Evolutionary conservation across 306 rosid genomes (phyloP).

Genomic region (Vachellia pachyceras): DNA sequence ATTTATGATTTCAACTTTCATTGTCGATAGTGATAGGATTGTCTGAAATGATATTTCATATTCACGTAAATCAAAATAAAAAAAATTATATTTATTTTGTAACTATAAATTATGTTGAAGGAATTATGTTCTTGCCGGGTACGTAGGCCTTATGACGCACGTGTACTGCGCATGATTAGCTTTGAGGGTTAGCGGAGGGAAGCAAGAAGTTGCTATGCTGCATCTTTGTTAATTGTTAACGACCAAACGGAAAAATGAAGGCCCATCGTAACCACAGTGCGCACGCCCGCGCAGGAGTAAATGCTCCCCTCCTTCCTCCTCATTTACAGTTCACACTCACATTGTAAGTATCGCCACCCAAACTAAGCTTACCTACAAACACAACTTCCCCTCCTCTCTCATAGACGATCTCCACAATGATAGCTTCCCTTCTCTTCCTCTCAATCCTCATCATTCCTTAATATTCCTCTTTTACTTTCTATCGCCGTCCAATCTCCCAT

Average conservation of each 20-base stretch:
- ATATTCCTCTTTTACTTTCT: conserved; percentile 17
- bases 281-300: not conserved
- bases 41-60: no score
- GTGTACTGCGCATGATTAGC: not conserved
- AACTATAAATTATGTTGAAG: no score
- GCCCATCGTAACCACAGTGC: not conserved
- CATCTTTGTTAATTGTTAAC: not conserved
- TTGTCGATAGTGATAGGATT: no score
- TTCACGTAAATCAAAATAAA: no score
- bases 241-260: not conserved
- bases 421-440: conserved; percentile 8
- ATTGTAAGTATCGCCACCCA: conserved; percentile 55
- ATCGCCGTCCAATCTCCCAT: not conserved
- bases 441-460: conserved; percentile 36
- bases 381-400: conserved; percentile 5
- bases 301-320: not conserved
- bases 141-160: not conserved
- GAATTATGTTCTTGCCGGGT: no score
- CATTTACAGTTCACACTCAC: conserved; percentile 12
- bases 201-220: not conserved
- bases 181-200: not conserved
- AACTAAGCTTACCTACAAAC: not conserved
- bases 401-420: conserved; percentile 64
- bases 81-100: no score
- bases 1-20: no score